Percentiles rank a stretch among this genome's conserved stretches.
phyloP scores from a whole-genome alignment of 176 grass and related monocot species.

The Thinopyrum elongatum region DNA sequence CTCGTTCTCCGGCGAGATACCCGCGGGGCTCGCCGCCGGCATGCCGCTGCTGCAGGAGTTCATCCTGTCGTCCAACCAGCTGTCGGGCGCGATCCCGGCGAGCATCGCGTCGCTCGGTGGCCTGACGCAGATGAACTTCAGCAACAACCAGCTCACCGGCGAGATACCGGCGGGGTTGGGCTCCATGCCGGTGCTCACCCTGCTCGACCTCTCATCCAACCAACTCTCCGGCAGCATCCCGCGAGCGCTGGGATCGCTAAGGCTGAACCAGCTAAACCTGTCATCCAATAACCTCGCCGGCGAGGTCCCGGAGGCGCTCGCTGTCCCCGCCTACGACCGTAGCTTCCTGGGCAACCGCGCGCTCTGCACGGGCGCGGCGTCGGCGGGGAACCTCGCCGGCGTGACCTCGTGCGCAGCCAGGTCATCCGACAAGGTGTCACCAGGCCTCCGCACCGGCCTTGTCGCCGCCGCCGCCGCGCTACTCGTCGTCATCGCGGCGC shows the following conservation, averaged over 20 bases:
- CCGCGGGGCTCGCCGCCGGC: conserved; percentile 21
- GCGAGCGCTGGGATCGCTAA: conserved; percentile 32
- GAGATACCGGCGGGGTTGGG: conserved; percentile 57
- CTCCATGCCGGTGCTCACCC: conserved; percentile 56
- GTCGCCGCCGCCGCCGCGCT: conserved; percentile 41
- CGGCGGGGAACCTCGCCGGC: neutral
- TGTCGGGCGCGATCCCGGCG: conserved; percentile 47
- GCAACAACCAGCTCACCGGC: conserved; percentile 57
- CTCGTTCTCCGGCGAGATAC: conserved; percentile 58
- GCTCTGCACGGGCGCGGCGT: conserved; percentile 39
- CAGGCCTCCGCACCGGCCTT: conserved; percentile 39
- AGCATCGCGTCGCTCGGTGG: conserved; percentile 29
- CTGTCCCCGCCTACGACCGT: conserved; percentile 31
- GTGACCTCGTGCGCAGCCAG: conserved; percentile 34
- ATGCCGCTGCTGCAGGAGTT: conserved; percentile 55
- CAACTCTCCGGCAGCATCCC: conserved; percentile 68
- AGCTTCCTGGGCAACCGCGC: conserved; percentile 66
- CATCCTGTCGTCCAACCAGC: conserved; percentile 43
- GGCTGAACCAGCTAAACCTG: conserved; percentile 55
- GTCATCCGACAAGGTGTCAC: conserved; percentile 30
- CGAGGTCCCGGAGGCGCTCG: conserved; percentile 42
- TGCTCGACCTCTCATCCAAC: conserved; percentile 83
- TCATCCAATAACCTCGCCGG: conserved; percentile 72
- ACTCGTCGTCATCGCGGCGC: conserved; percentile 25
- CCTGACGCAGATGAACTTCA: conserved; percentile 51